These are phyloP conservation scores for Kluyveromyces sp. DNA, from an alignment of 1,139 yeast species.

Conservation along the genomic window DNA sequence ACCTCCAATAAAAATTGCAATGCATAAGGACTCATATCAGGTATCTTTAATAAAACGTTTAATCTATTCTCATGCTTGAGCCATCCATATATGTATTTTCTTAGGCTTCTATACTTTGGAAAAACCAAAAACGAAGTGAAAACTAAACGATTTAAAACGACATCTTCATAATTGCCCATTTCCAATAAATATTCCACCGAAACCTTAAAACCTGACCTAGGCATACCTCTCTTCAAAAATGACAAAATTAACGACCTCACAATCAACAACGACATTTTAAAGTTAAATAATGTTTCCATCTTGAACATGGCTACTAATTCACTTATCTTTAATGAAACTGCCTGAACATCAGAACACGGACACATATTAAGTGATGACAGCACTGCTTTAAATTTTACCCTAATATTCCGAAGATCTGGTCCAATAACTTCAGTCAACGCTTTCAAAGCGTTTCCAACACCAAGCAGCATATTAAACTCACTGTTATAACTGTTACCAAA, in stretches of 20 bases:
- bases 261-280: conserved; percentile 17
- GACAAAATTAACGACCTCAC: conserved; percentile 23
- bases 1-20: neutral
- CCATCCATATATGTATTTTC: conserved; percentile 27
- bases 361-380: conserved; percentile 21
- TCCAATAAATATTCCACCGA: conserved; percentile 35
- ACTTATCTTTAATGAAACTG: conserved; percentile 20
- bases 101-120: conserved; percentile 26
- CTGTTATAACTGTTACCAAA: neutral
- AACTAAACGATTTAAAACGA: conserved; percentile 30
- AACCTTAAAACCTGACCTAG: conserved; percentile 22
- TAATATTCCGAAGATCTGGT: neutral
- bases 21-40: no score
- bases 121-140: conserved; percentile 38
- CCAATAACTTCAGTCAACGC: conserved; percentile 6
- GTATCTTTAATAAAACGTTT: neutral
- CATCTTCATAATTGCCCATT: conserved; percentile 30
- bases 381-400: conserved; percentile 21
- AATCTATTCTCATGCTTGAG: conserved; percentile 26
- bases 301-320: conserved; percentile 26
- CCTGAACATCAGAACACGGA: conserved; percentile 17
- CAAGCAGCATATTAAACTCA: neutral
- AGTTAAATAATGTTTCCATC: conserved; percentile 22
- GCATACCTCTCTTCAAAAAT: neutral
- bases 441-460: neutral